Conservation (phyloP, 108 stramenopile species). For the Fragilaria crotonensis region DNA sequence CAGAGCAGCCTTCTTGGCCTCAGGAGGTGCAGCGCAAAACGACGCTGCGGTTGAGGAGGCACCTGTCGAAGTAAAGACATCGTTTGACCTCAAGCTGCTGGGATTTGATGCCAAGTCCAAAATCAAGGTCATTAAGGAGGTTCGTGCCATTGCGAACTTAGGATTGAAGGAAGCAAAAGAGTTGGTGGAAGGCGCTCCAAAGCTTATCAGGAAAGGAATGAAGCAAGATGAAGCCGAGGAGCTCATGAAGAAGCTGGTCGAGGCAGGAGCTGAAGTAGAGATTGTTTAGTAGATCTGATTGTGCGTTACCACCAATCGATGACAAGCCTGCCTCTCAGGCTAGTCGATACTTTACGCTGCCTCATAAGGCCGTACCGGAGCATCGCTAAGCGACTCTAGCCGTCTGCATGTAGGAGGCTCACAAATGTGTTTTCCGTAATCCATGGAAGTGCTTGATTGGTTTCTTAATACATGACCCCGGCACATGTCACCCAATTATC, state of each 20-base stretch:
- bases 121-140: slow-evolving; percentile 91
- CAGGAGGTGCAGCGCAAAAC: too few relatives aligned
- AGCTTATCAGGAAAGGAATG: slow-evolving; percentile 72
- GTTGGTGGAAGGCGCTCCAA: slow-evolving; percentile 81
- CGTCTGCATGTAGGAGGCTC: too few relatives aligned
- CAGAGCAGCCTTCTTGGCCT: too few relatives aligned
- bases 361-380: too few relatives aligned
- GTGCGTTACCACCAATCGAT: too few relatives aligned
- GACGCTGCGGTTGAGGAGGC: slow-evolving; percentile 41
- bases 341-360: too few relatives aligned
- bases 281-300: slow-evolving; percentile 56
- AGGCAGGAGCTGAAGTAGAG: slow-evolving; percentile 72
- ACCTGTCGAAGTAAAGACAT: slow-evolving; percentile 51
- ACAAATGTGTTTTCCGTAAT: too few relatives aligned
- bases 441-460: too few relatives aligned
- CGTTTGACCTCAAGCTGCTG: slow-evolving; percentile 80
- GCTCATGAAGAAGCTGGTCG: slow-evolving; percentile 76
- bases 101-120: slow-evolving; percentile 89
- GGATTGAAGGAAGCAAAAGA: slow-evolving; percentile 93
- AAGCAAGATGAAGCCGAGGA: slow-evolving; percentile 90
- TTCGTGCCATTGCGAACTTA: slow-evolving; percentile 69
- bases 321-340: too few relatives aligned
- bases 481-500: too few relatives aligned
- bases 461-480: too few relatives aligned
- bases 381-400: too few relatives aligned